Evolutionary conservation across 1,284 basidiomycete species (phyloP), one percentile per base, ranked within the genome.

Genomic region (Pterulicium gracile): DNA sequence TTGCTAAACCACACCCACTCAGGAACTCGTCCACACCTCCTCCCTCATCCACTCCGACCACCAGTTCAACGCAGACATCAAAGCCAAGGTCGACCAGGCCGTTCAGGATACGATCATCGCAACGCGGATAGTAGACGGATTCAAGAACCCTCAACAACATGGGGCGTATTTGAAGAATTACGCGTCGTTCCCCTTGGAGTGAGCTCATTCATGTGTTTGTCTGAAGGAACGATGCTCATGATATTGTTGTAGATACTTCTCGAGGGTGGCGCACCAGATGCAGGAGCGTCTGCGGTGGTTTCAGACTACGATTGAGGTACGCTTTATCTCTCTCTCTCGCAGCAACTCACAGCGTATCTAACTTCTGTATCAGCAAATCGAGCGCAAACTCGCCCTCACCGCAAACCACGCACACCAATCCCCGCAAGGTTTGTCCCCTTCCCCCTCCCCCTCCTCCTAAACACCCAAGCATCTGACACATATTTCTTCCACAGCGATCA

Each of bases 161-260:
- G 77, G 74, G 17, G 70, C 70, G 24, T 78, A 83, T 60, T 64
- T 87, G 45, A 86, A 82, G 58, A 81, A 80, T 47, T 75, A 86
- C 50, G 80, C 84, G 1, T 69, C 65, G n/a, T 91, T 89, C 63
- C 87, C 88, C n/a, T 66, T 86, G 14, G 85, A 90, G 83, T 88
- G 52, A 46, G 79, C 68, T 49, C 24, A 39, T 35, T 32, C 18
- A 32, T 18, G 10, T 32, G 7, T n/a, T 32, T 10, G 27, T n/a
- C 7, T n/a, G n/a, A 32, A 7, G 7, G 27, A 32, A 32, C 27
- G 34, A 47, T 42, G 4, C 14, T 19, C 24, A 32, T 20, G 35
- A 17, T 19, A 22, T 21, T 14, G 36, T 14, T 36, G 14, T 49
- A 88, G 85, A 55, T 88, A 79, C 63, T 89, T 89, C 64, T 72